phyloP scores from a whole-genome alignment of 441 rosid species.

The Bruguiera hainesii region DNA sequence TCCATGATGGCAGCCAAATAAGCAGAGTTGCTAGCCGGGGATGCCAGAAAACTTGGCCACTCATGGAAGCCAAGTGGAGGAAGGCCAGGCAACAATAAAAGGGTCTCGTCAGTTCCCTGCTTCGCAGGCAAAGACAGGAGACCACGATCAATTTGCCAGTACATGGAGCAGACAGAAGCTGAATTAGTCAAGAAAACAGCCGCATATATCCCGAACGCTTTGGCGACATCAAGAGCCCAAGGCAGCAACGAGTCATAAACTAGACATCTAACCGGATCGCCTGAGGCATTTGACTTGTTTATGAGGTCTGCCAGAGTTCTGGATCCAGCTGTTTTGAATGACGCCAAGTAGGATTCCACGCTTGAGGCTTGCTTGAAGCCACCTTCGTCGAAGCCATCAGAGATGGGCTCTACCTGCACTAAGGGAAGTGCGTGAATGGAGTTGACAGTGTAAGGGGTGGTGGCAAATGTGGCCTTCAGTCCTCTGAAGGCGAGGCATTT shows the following conservation, averaged over 20 bases:
- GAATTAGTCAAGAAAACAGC: constrained; percentile 40
- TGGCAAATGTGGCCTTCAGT: constrained; percentile 36
- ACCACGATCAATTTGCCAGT: constrained; percentile 30
- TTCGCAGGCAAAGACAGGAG: constrained; percentile 25
- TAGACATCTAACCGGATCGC: constrained; percentile 31
- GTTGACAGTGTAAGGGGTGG: constrained; percentile 34
- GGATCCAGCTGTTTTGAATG: constrained; percentile 35
- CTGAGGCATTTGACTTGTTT: constrained; percentile 26
- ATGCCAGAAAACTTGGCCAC: constrained; percentile 39
- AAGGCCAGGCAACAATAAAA: constrained; percentile 34
- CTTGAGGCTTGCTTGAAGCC: constrained; percentile 39
- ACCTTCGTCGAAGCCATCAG: constrained; percentile 43
- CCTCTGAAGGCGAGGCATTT: constrained; percentile 37
- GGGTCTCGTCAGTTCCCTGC: constrained; percentile 18
- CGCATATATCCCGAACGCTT: constrained; percentile 25
- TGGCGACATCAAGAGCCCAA: constrained; percentile 46
- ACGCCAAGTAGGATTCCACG: constrained; percentile 32
- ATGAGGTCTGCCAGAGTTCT: constrained; percentile 37
- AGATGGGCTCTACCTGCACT: constrained; percentile 35
- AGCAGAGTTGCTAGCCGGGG: constrained; percentile 25
- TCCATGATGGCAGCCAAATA: constrained; percentile 38
- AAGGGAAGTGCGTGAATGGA: constrained; percentile 23
- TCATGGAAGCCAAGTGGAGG: constrained; percentile 33
- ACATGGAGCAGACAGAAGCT: constrained; percentile 41
- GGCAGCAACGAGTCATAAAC: constrained; percentile 41